Base-by-base conservation (phyloP, 129 eudicot genomes). In the Flaveria brownii region DNA sequence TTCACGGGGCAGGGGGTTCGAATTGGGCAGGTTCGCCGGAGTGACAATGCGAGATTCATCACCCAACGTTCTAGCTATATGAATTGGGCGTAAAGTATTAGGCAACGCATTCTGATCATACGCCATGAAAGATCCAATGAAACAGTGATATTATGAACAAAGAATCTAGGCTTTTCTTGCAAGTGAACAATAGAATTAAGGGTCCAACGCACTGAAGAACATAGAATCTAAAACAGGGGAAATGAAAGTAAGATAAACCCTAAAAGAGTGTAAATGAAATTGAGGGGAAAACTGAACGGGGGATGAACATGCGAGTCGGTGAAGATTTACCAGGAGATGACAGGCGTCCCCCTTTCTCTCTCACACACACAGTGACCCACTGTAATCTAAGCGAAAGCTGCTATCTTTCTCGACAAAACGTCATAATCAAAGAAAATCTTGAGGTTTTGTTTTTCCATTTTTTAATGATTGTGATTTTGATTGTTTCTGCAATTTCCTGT, bases 101-200 rank as follows among this genome's bases (percentile, higher is more conserved):
- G 97, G 96, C 55, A 87, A 42, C 62, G 88, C 70, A 76, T 86
- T 91, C 79, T 84, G 93, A 89, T 91, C 98, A 66, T 86, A 88
- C 70, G 98, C 97, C 98, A 93, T 93, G 59, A 64, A 60, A 71
- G 77, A 79, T 79, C 78, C 39, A 71, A 79, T 78, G 56, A 61
- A 61, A 61, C 71, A 70, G 62, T 70, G 22, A 17, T 33, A 39
- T 72, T 76, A 66, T 33, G 10, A 60, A 73, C 20, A 72, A 72
- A n/a, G 7, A 42, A 61, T 43, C 16, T 47, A 59, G 51, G 50
- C 18, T 28, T 78, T 16, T 57, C 17, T 61, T 59, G 8, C 12
- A 23, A 9, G 17, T 28, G 1, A 78, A 56, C 55, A 70, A 55
- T 23, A 60, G 14, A 55, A 49, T 50, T 54, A 9, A 41, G 14